Evolutionary conservation across 2,329 filamentous ascomycete genomes (phyloP), one percentile per base, ranked within the genome.

Genomic region (Volutella citrinella): DNA sequence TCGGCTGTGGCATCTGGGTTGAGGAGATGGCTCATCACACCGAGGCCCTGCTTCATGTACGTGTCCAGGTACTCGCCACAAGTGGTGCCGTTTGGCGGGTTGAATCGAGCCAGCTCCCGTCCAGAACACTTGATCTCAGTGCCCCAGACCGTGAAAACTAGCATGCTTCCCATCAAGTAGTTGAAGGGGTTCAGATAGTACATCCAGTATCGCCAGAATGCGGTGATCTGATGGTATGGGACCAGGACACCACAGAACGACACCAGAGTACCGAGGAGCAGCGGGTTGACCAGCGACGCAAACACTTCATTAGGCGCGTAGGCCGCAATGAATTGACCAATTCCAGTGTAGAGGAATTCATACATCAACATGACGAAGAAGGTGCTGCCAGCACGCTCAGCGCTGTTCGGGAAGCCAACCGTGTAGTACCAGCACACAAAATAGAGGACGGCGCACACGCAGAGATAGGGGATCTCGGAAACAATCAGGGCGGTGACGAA

Each of bases 211-310:
- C 67, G 64, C 84, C 84, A 89, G 59, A 88, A 88, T 1, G 58
- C 48, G 8, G 78, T 74, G 15, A 89, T 69, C 17, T 72, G 69
- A 0, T 50, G 49, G 43, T 82, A 86, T 0, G 84, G 83, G 0
- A 88, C 84, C 6, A 87, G 66, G 3, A 89, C 82, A 42, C 85
- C 85, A 48, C 83, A 88, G 65, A 90, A 89, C 2, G 74, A 76
- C 8, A 87, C 70, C 4, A 87, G 65, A 24, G 78, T 56, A 51
- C 71, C 68, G 35, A 81, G 60, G 10, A 80, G 32, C 1, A 81
- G 51, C 0, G 76, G 76, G 43, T 80, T 80, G 40, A 70, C 68
- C 5, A 81, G 64, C 0, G 74, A 64, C 0, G 78, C 78, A 27
- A 80, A 79, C 10, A 78, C 69, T 20, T 70, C 75, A 42, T 78